phyloP scores from a whole-genome alignment of 495 filamentous ascomycete species.

The Glonium stellatum region DNA sequence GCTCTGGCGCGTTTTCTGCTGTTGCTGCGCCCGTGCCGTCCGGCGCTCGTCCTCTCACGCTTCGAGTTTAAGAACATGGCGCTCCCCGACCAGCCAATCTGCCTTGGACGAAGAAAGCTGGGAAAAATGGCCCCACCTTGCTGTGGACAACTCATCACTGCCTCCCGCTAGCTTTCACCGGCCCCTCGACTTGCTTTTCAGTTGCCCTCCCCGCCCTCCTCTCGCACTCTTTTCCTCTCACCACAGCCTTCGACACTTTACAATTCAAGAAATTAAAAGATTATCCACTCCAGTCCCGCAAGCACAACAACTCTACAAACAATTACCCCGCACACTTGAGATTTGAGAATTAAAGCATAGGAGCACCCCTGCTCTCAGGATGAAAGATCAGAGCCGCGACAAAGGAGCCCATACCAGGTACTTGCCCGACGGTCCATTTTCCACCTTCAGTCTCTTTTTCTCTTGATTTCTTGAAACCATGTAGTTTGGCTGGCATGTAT shows the following conservation, averaged over 20 bases:
- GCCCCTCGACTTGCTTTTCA: background rate
- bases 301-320: background rate
- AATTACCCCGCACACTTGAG: background rate
- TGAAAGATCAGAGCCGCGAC: slow-evolving; percentile 29
- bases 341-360: slow-evolving; percentile 7
- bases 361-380: slow-evolving; percentile 29
- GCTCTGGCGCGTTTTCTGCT: too few relatives aligned
- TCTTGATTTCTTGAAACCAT: slow-evolving; percentile 11
- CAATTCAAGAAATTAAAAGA: background rate
- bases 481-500: slow-evolving; percentile 13
- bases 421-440: slow-evolving; percentile 23
- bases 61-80: slow-evolving; percentile 27
- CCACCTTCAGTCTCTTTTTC: slow-evolving; percentile 5
- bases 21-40: background rate
- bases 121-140: slow-evolving; percentile 23
- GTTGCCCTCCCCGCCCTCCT: slow-evolving; percentile 9
- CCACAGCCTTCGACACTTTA: slow-evolving; percentile 12
- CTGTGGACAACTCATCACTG: slow-evolving; percentile 28
- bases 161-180: slow-evolving; percentile 15
- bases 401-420: slow-evolving; percentile 28
- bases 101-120: slow-evolving; percentile 16
- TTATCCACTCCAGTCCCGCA: background rate
- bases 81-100: slow-evolving; percentile 27
- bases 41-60: slow-evolving; percentile 2
- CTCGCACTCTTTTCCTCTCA: slow-evolving; percentile 9